Base-by-base conservation (phyloP, 208 protist species). In the Trichomonas vaginalis region DNA sequence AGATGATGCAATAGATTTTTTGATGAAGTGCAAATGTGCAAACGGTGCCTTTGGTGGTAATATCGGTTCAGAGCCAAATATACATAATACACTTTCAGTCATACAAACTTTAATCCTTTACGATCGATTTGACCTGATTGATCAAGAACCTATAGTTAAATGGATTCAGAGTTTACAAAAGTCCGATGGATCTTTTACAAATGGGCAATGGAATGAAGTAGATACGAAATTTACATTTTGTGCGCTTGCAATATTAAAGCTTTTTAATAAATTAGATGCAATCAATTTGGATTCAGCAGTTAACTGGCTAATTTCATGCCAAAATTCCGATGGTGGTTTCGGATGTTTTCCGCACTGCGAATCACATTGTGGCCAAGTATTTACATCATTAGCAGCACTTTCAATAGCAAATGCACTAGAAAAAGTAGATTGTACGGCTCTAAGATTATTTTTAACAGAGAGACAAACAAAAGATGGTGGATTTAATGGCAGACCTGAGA, bases 401-500 rank as follows among this genome's bases (percentile, higher is more conserved):
- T 97, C 98, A 70, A 98, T 99, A 47, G 98, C 98, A 17, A 96
- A 97, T 82, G 79, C 95, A 42, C 37, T 97, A 39, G 37, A 88
- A 45, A 47, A n/a, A 79, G n/a, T 96, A 27, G 45, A 92, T 51
- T 39, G 17, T 79, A 97, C 99, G 47, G 97, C 97, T 61, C 97
- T 99, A 14, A 98, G 97, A 8, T 98, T 98, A 97, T 99, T 99
- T 99, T 97, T 99, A 23, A 97, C 97, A 82, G 99, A 99, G 97
- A 98, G 99, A 79, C 99, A 99, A 88, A 88, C 83, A 35, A 0
- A 23, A 27, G 62, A 96, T n/a, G 99, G 99, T 40, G 99, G 99
- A 4, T 97, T 99, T 32, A 99, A 99, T 96, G 99, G 99, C 0
- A 97, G 99, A 21, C 99, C 99, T 0, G 99, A 99, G 96, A 99